Conservation (phyloP, 2,329 filamentous ascomycete genomes). For the Macroventuria anomochaeta region DNA sequence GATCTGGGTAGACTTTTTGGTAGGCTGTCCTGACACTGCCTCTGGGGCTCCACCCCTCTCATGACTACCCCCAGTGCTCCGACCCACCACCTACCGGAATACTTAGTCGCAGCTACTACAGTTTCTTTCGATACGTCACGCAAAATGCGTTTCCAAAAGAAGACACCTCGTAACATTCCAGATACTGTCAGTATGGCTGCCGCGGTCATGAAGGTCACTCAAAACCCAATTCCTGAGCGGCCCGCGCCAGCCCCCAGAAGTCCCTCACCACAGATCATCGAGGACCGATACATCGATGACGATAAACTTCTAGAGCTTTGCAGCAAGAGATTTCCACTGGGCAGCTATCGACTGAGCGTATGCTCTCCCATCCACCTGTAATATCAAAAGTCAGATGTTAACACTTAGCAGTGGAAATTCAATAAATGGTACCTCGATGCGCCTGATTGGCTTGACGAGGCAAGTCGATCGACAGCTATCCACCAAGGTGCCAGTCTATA, state of each 20-base stretch:
- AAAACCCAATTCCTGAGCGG: neutral
- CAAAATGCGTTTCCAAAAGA: too few relatives aligned
- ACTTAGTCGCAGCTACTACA: too few relatives aligned
- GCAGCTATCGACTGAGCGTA: conserved; percentile 21
- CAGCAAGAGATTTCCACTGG: conserved; percentile 16
- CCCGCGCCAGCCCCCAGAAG: neutral
- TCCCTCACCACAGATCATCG: conserved; percentile 21
- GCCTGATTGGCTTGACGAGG: too few relatives aligned
- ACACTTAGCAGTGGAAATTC: too few relatives aligned
- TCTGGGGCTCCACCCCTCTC: too few relatives aligned
- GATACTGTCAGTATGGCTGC: neutral
- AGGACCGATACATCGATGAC: conserved; percentile 28
- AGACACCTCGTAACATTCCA: too few relatives aligned
- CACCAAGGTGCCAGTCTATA: neutral
- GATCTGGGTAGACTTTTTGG: too few relatives aligned
- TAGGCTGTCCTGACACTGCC: too few relatives aligned
- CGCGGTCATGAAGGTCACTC: neutral
- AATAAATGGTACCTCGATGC: too few relatives aligned
- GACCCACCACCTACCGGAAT: neutral
- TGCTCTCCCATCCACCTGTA: neutral
- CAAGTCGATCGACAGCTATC: neutral
- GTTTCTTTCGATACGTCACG: too few relatives aligned
- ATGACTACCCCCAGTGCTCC: neutral
- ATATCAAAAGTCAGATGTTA: too few relatives aligned
- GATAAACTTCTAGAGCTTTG: conserved; percentile 21